Evolutionary conservation across 371 early-diverging fungal genomes (phyloP), one percentile per base, ranked within the genome.

Genomic region (Mitosporidium daphniae): DNA sequence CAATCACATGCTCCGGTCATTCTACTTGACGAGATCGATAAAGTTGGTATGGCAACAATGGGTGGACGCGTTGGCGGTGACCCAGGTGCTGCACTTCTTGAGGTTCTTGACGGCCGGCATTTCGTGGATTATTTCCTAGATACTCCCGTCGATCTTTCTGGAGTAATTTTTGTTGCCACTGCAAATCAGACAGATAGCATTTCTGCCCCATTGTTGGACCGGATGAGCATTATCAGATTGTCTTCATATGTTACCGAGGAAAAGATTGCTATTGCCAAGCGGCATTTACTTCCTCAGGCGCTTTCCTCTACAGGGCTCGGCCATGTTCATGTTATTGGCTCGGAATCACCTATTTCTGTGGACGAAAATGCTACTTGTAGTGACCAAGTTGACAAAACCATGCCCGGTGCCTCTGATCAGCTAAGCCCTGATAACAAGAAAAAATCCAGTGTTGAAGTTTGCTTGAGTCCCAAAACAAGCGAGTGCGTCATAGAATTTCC

Each of bases 71-170:
- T 73, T 33, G 80, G 75, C 40, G 86, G 86, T 21, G 84, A 89
- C 33, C 84, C 86, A 0, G 70, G 84, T 0, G 77, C 75, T 7
- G 86, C 84, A 2, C 57, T 89, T 23, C 47, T 89, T 10, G 91
- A 89, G 44, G 44, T 84, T 16, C 51, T 89, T 16, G 91, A 89
- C 33, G 86, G 86, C 4, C 84, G 84, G 36, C 86, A 89, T 41
- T 89, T 89, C 50, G 51, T 84, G n/a, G 91, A 89, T 45, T 84
- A 89, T 40, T 89, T 82, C 47, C 64, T 89, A 69, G 91, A 89
- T 42, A 72, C 84, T 1, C 86, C 86, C 0, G 52, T 84, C 8
- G 80, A 89, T 41, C 53, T 89, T 16, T 77, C 78, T 34, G 71
- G 74, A 34, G 77, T 75, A 2, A 50, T 89, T 18, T 89, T 89